Conservation (phyloP, 257 asterid genomes). For the Solanum pinnatisectum region DNA sequence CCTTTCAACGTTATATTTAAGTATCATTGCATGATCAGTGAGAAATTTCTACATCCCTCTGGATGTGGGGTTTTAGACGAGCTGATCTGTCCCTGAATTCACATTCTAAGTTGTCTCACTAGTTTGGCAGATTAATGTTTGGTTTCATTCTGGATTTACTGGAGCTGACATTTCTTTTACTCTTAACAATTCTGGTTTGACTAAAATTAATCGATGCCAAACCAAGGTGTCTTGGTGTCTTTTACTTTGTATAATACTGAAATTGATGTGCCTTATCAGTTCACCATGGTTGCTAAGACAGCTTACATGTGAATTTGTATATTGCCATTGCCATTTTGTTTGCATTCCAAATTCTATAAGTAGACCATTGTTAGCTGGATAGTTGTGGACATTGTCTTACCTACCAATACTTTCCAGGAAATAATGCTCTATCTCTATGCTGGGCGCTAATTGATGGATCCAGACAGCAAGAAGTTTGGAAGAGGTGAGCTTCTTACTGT, state of each 20-base stretch:
- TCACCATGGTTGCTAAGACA: background rate
- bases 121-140: background rate
- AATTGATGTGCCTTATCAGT: background rate
- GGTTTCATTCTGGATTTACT: background rate
- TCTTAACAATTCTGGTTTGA: background rate
- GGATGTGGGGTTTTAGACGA: background rate
- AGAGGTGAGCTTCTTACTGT: constrained; percentile 45
- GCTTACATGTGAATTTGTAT: background rate
- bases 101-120: background rate
- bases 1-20: background rate
- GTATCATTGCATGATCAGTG: background rate
- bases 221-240: background rate
- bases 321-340: background rate
- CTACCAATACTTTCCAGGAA: constrained; percentile 12
- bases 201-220: background rate
- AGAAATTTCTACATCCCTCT: background rate
- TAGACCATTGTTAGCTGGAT: background rate
- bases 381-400: background rate
- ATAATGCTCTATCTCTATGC: constrained; percentile 37
- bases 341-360: background rate
- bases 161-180: background rate
- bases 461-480: constrained; percentile 84
- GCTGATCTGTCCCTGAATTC: background rate
- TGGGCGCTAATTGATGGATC: constrained; percentile 74
- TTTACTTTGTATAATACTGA: background rate